phyloP scores from a whole-genome alignment of 1,139 yeast species.

The Magnusiomyces suaveolens region DNA sequence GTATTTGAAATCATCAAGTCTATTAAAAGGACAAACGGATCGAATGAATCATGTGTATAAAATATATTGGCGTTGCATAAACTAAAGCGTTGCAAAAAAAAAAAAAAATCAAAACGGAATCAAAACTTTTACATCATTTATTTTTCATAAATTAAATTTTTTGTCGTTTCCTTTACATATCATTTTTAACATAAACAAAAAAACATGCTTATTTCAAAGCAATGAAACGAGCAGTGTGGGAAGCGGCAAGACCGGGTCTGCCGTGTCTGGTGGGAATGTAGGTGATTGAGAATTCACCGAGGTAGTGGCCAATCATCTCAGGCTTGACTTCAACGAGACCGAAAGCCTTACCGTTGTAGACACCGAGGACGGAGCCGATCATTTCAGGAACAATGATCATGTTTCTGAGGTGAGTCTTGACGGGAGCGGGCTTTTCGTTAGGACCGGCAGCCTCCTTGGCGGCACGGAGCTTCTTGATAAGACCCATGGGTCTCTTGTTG shows the following conservation, averaged over 20 bases:
- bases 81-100: no score
- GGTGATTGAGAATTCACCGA: slow-evolving; percentile 99
- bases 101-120: no score
- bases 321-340: slow-evolving; percentile 98
- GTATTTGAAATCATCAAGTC: no score
- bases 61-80: no score
- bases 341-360: slow-evolving; percentile 99
- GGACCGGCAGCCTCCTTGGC: slow-evolving; percentile 89
- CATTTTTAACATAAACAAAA: slow-evolving; percentile 7
- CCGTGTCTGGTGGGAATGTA: slow-evolving; percentile 99
- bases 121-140: no score
- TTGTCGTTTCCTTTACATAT: slow-evolving; percentile 1
- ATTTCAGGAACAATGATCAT: slow-evolving; percentile 98
- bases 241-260: slow-evolving; percentile 82
- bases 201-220: slow-evolving; percentile 29
- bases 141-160: background rate
- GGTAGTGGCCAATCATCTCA: slow-evolving; percentile 99
- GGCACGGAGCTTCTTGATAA: slow-evolving; percentile 96
- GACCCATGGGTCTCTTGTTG: slow-evolving; percentile 91
- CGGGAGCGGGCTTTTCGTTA: slow-evolving; percentile 95
- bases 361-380: slow-evolving; percentile 98
- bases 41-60: no score
- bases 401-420: slow-evolving; percentile 99
- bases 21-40: no score
- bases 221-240: slow-evolving; percentile 57